A percentile compares a stretch with the other conserved stretches of the same genome.
Evolutionary conservation across 2,329 filamentous ascomycete species (phyloP).

Genomic region (Monosporascus sp.): DNA sequence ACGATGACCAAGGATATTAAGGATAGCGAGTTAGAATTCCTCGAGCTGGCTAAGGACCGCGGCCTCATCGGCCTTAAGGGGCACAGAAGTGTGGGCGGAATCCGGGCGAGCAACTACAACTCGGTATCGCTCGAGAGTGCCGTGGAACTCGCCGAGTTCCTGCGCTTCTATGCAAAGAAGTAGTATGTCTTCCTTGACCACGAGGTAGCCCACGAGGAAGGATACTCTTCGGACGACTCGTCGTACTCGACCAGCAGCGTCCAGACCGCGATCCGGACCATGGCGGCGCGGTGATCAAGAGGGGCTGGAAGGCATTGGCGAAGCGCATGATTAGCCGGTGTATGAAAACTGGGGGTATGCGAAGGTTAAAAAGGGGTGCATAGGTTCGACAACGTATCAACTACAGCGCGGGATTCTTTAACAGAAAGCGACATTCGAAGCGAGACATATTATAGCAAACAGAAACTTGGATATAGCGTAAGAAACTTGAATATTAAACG

Average conservation of each 20-base stretch:
- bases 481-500: background rate
- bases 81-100: slow-evolving; percentile 80
- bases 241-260: background rate
- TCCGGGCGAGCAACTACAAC: slow-evolving; percentile 87
- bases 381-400: too few relatives aligned
- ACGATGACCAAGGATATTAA: slow-evolving; percentile 53
- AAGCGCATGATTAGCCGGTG: too few relatives aligned
- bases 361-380: too few relatives aligned
- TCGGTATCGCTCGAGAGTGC: slow-evolving; percentile 65
- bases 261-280: too few relatives aligned
- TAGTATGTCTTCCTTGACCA: slow-evolving; percentile 9
- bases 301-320: too few relatives aligned
- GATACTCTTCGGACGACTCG: background rate
- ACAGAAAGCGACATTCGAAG: too few relatives aligned
- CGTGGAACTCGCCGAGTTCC: slow-evolving; percentile 61
- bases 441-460: background rate
- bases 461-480: background rate
- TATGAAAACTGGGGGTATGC: too few relatives aligned
- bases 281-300: too few relatives aligned
- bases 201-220: background rate
- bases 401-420: too few relatives aligned
- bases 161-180: slow-evolving; percentile 46
- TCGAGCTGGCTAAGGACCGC: slow-evolving; percentile 63
- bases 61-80: slow-evolving; percentile 81
- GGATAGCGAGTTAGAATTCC: slow-evolving; percentile 72